These are phyloP conservation scores for Cerrena zonata DNA, from an alignment of 1,284 basidiomycete species.

Conservation along the genomic window DNA sequence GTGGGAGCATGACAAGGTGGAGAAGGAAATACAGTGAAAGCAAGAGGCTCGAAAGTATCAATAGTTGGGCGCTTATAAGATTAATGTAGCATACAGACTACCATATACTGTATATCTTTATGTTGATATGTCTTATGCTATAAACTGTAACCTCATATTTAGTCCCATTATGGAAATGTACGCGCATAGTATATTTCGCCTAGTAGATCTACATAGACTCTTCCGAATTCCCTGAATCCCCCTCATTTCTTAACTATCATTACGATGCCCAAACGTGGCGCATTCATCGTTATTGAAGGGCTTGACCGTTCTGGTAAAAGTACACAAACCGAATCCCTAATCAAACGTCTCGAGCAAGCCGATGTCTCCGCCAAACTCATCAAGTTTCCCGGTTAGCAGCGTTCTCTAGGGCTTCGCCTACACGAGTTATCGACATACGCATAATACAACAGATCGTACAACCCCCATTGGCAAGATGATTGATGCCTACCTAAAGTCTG, in stretches of 20 bases:
- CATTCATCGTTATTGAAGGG: slow-evolving; percentile 89
- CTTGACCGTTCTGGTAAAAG: slow-evolving; percentile 91
- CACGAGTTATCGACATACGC: neutral
- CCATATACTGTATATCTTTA: no score
- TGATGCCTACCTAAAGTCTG: slow-evolving; percentile 81
- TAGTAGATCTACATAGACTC: no score
- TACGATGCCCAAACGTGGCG: slow-evolving; percentile 50
- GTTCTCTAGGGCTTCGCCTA: neutral
- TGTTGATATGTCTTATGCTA: no score
- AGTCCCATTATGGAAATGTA: no score
- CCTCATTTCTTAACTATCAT: neutral
- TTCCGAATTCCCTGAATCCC: no score
- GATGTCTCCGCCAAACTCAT: slow-evolving; percentile 46
- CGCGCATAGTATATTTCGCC: no score
- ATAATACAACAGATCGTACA: slow-evolving; percentile 82
- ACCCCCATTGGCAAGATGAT: slow-evolving; percentile 92
- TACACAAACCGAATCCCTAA: slow-evolving; percentile 70
- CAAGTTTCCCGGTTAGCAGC: slow-evolving; percentile 85
- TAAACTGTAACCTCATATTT: no score
- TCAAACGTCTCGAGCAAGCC: slow-evolving; percentile 40
- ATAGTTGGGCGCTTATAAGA: no score
- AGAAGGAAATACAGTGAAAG: no score
- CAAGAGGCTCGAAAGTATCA: neutral
- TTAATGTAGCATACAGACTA: no score
- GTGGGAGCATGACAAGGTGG: neutral